These are phyloP conservation scores for Wickerhamomyces queroliae DNA, from an alignment of 805 yeast species.

Conservation along the genomic window DNA sequence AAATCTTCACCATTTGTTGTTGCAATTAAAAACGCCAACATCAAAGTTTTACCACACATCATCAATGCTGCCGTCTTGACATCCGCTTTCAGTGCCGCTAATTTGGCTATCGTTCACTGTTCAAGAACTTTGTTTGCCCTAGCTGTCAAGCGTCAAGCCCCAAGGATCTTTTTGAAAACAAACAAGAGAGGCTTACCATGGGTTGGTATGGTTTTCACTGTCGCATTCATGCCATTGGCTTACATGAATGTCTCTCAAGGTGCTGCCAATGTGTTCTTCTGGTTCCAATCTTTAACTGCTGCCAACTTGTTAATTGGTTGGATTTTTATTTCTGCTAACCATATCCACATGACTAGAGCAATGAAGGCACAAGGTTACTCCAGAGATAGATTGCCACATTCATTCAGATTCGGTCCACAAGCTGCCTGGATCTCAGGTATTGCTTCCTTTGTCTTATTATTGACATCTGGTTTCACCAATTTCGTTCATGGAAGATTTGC, in stretches of 20 bases:
- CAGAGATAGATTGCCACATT: slow-evolving; percentile 16
- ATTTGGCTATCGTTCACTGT: slow-evolving; percentile 24
- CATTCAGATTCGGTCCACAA: slow-evolving; percentile 10
- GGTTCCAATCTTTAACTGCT: slow-evolving; percentile 30
- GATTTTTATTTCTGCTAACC: slow-evolving; percentile 27
- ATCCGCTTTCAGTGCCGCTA: slow-evolving; percentile 35
- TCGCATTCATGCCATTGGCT: slow-evolving; percentile 32
- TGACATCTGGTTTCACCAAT: slow-evolving; percentile 31
- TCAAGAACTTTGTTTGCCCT: slow-evolving; percentile 31
- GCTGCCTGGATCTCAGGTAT: slow-evolving; percentile 29
- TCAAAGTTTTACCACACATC: slow-evolving; percentile 29
- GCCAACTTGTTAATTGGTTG: slow-evolving; percentile 27
- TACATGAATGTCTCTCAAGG: slow-evolving; percentile 24
- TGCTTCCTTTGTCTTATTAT: slow-evolving; percentile 20
- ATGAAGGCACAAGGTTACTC: slow-evolving; percentile 31
- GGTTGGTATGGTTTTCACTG: slow-evolving; percentile 23
- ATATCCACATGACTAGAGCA: slow-evolving; percentile 27
- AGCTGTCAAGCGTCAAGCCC: slow-evolving; percentile 33
- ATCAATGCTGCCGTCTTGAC: slow-evolving; percentile 34
- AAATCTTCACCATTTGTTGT: slow-evolving; percentile 35
- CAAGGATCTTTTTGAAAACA: slow-evolving; percentile 27
- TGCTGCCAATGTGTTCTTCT: slow-evolving; percentile 27
- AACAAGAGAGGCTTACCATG: slow-evolving; percentile 29
- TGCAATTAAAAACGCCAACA: slow-evolving; percentile 42
- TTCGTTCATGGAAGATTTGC: slow-evolving; percentile 28